Percentiles rank a stretch among this genome's conserved stretches.
Conservation (phyloP, 306 rosid genomes). For the Dicorynia guianensis region DNA sequence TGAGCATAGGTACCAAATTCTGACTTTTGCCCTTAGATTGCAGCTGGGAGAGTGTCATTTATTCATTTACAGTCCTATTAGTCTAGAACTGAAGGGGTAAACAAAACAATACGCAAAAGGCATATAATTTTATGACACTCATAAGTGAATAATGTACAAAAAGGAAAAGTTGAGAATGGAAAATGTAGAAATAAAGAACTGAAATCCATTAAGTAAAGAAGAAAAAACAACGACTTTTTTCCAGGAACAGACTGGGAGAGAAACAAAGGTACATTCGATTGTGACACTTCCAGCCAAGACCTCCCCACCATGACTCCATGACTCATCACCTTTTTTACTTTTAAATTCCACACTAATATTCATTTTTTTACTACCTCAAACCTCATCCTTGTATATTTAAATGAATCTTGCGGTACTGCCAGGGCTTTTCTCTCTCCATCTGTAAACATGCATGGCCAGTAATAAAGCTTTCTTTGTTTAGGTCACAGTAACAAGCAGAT, state of each 20-base stretch:
- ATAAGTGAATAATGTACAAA: conserved; percentile 31
- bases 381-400: conserved; percentile 12
- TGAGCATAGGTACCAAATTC: conserved; percentile 2
- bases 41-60: not conserved
- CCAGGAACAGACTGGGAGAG: conserved; percentile 47
- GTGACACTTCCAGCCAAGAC: conserved; percentile 83
- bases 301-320: conserved; percentile 64
- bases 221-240: conserved; percentile 45
- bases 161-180: conserved; percentile 8
- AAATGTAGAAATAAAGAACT: too few relatives aligned
- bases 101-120: conserved; percentile 30
- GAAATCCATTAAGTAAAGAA: conserved; percentile 34
- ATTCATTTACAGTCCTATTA: conserved; percentile 1
- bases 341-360: conserved; percentile 43
- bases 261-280: conserved; percentile 70
- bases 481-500: conserved; percentile 44
- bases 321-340: conserved; percentile 57
- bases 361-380: conserved; percentile 9
- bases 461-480: conserved; percentile 27
- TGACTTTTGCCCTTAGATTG: conserved; percentile 8
- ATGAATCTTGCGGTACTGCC: conserved; percentile 38
- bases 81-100: conserved; percentile 14
- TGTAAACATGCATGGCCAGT: conserved; percentile 50
- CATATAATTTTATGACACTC: conserved; percentile 17
- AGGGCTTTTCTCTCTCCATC: conserved; percentile 46